Evolutionary conservation across 2,329 filamentous ascomycete species (phyloP), one percentile per base, ranked within the genome.

Genomic region (Zasmidium cellare): DNA sequence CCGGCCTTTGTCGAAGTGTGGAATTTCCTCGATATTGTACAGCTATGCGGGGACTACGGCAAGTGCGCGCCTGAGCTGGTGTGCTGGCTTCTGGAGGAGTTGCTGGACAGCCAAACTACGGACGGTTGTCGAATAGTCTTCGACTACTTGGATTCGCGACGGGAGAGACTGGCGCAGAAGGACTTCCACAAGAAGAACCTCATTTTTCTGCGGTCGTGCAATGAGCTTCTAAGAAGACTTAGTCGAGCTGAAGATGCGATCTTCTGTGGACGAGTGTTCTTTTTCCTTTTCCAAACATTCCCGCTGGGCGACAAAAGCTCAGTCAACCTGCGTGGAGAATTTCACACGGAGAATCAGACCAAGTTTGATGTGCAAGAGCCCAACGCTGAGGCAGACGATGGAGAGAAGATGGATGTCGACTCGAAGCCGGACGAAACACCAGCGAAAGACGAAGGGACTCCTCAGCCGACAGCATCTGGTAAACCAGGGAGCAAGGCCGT

Each of bases 201-300:
- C 45, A 87, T 96, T 57, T 94, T 97, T 64, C 79, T 99, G n/a
- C 84, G 94, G 69, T 90, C 89, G 59, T 99, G 94, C 76, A 99
- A 97, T 74, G 94, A 97, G 76, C 81, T 99, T 16, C 80, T 99
- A n/a, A 87, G 93, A 35, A 85, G 94, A 47, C 82, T 99, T 2
- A 97, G 94, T n/a, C 86, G 94, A 56, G 93, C 94, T 3, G 92
- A 97, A 73, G 94, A 99, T 74, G 96, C 94, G 0, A 92, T 96
- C 0, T 99, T 99, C 72, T 99, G 94, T 70, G 94, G 94, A 16
- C 85, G 94, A 41, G 94, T 99, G 23, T 97, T 97, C 75, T 97
- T 99, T 63, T 99, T 97, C 75, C 85, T 99, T 71, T 99, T 97
- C 75, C 94, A 99, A 74, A 96, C 92, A 73, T 97, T 99, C 69